phyloP scores from a whole-genome alignment of 139 green algal species.

The Pseudopediastrum boryanum region DNA sequence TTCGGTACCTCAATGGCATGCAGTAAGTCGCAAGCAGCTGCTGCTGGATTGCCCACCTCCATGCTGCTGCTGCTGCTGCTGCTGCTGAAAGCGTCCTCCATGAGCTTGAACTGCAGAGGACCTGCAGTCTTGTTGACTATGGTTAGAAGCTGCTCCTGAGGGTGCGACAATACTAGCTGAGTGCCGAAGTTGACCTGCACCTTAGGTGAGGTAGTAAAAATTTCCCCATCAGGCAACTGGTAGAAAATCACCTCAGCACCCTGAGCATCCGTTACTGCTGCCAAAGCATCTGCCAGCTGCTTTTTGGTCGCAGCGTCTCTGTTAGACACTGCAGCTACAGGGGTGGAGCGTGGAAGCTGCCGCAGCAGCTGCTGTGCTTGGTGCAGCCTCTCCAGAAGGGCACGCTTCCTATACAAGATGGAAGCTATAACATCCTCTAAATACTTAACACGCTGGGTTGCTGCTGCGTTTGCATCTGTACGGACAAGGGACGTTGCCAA shows the following conservation, averaged over 20 bases:
- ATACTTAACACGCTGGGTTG: neutral
- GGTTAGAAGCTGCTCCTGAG: neutral
- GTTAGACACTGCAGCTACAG: neutral
- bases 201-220: neutral
- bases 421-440: neutral
- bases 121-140: constrained; percentile 22
- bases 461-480: constrained; percentile 1
- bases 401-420: neutral
- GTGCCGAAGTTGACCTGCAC: constrained; percentile 22
- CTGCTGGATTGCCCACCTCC: neutral
- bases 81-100: too few relatives aligned
- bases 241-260: constrained; percentile 5
- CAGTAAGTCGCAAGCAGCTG: neutral
- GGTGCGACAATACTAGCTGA: neutral
- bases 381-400: neutral
- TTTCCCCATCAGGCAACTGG: constrained; percentile 20
- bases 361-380: constrained; percentile 2
- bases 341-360: too few relatives aligned
- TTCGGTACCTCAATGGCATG: neutral
- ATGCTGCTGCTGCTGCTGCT: neutral
- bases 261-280: neutral
- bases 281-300: constrained; percentile 25
- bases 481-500: neutral
- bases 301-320: neutral
- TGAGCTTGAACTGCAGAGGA: constrained; percentile 14